These are phyloP conservation scores for Lactarius deliciosus DNA, from an alignment of 768 basidiomycete genomes.

Conservation along the genomic window DNA sequence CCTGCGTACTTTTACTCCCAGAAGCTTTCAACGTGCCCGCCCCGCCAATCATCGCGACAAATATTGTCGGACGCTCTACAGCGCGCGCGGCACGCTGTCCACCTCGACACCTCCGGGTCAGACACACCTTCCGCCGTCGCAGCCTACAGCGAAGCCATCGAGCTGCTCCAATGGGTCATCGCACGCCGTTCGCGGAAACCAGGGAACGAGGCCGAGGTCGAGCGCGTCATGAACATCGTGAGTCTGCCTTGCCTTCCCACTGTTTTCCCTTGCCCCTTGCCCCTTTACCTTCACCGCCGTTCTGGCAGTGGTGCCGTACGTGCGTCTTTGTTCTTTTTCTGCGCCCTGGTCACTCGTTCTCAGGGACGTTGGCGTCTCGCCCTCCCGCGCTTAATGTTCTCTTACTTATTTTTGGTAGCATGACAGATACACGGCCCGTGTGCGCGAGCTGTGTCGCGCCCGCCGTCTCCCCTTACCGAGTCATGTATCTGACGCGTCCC, in stretches of 20 bases:
- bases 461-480: neutral
- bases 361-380: neutral
- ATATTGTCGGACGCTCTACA: constrained; percentile 7
- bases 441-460: constrained; percentile 13
- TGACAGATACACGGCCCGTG: constrained; percentile 13
- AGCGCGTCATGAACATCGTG: constrained; percentile 19
- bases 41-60: constrained; percentile 9
- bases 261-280: neutral
- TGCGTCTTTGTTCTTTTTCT: neutral
- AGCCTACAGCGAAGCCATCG: constrained; percentile 29
- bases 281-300: neutral
- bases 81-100: constrained; percentile 18
- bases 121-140: constrained; percentile 7
- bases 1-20: neutral
- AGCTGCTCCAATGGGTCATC: constrained; percentile 44
- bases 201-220: constrained; percentile 5
- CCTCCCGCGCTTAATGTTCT: too few species aligned
- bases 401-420: constrained; percentile 8
- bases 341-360: neutral
- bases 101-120: constrained; percentile 2
- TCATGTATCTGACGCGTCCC: constrained; percentile 6
- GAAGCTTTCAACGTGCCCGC: neutral
- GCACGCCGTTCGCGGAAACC: constrained; percentile 4
- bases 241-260: neutral
- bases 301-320: neutral